Base-by-base conservation (phyloP, 768 basidiomycete species). In the Mycena alexandri region DNA sequence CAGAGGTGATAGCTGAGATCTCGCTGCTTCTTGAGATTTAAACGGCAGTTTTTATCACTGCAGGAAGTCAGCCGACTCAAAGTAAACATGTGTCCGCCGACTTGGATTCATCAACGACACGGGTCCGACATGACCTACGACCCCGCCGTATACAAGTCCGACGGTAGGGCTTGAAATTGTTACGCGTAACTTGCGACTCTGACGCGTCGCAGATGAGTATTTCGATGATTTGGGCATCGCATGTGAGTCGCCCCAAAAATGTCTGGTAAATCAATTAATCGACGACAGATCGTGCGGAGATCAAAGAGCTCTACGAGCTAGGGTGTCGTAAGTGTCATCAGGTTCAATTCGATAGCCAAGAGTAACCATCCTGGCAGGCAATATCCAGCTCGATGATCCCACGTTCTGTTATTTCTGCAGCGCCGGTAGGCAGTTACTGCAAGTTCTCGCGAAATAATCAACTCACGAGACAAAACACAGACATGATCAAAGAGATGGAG, bases 101-200 rank as follows among this genome's bases (percentile, higher is more conserved):
- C 88, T 41, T 91, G 90, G 89, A 89, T 87, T 75, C 89, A 90
- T 74, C 85, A 90, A 33, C 85, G 87, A 25, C 89, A 90, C 74
- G 90, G 90, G 55, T 83, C 81, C 11, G 86, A 88, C 67, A 51
- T 77, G 51, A 87, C 87, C 8, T 90, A 88, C 72, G 86, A 86
- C 65, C 80, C 83, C 47, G 80, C 83, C 10, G 85, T 90, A 8
- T 92, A 92, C 77, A 79, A 81, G 50, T 85, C 81, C 72, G 90
- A 91, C 73, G 86, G 88, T 86, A 50, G 61, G 79, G 50, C 10
- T 21, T 25, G 46, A 12, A 6, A 29, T 6, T n/a, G 16, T 48
- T 54, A 21, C 41, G 43, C 36, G 34, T 36, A 63, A 63, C 47
- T 29, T 29, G 29, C 33, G 19, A 17, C 22, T 44, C 22, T 41